Conservation (phyloP, 176 grass and related monocot species). For the Elymus sibiricus region DNA sequence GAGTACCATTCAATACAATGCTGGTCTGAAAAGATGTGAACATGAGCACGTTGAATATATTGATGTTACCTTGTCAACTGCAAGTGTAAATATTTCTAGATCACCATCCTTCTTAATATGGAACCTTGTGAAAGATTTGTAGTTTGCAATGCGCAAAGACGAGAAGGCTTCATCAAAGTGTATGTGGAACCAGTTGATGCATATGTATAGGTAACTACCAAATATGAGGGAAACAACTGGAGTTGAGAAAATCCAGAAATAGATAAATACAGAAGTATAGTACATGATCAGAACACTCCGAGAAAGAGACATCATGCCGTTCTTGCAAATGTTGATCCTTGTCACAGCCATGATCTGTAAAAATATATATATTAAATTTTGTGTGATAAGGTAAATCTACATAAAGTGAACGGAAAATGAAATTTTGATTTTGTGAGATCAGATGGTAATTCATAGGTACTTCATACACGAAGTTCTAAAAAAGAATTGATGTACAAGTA, state of each 20-base stretch:
- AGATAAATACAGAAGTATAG: conserved; percentile 90
- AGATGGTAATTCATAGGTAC: neutral
- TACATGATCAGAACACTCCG: conserved; percentile 63
- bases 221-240: conserved; percentile 93
- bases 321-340: conserved; percentile 81
- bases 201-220: conserved; percentile 91
- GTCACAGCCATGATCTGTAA: conserved; percentile 69
- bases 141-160: conserved; percentile 91
- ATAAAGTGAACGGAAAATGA: neutral
- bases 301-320: conserved; percentile 69
- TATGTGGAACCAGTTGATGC: conserved; percentile 98
- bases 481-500: neutral
- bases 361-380: neutral
- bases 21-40: neutral
- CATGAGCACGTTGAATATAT: neutral
- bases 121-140: conserved; percentile 95
- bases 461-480: neutral
- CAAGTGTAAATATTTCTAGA: conserved; percentile 89
- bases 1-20: neutral
- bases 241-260: conserved; percentile 96
- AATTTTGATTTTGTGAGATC: neutral
- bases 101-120: conserved; percentile 74
- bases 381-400: conserved; percentile 30
- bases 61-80: conserved; percentile 81
- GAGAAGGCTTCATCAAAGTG: conserved; percentile 99